phyloP scores from a whole-genome alignment of 1,284 basidiomycete species.

The Exobasidium rhododendri region DNA sequence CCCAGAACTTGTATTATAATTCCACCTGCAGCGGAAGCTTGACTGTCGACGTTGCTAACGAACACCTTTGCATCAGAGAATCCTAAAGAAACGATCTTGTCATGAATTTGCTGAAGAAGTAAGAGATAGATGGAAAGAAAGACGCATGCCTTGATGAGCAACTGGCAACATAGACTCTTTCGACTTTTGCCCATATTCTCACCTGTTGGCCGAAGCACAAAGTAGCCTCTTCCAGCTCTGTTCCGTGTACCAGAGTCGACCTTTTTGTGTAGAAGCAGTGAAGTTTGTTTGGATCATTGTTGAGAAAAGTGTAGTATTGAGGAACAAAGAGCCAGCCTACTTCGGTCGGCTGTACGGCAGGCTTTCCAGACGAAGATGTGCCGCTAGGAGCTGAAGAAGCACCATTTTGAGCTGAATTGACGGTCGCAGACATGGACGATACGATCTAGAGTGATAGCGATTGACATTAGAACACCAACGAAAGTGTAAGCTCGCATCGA shows the following conservation, averaged over 20 bases:
- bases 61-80: constrained; percentile 97
- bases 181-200: too few relatives aligned
- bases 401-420: constrained; percentile 18
- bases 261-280: constrained; percentile 99
- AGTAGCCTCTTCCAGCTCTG: constrained; percentile 66
- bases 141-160: constrained; percentile 17
- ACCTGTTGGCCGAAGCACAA: constrained; percentile 83
- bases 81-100: constrained; percentile 86
- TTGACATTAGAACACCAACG: background rate
- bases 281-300: constrained; percentile 91
- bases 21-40: constrained; percentile 83
- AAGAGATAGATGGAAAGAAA: too few relatives aligned
- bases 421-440: constrained; percentile 17
- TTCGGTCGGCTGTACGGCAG: constrained; percentile 46
- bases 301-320: constrained; percentile 75
- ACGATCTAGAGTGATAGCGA: too few relatives aligned
- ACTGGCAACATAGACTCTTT: background rate
- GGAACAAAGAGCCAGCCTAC: constrained; percentile 56
- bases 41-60: constrained; percentile 63
- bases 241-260: constrained; percentile 85
- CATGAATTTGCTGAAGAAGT: constrained; percentile 99
- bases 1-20: constrained; percentile 99
- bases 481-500: too few relatives aligned
- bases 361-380: constrained; percentile 15
- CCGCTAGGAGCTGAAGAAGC: constrained; percentile 18